Evolutionary conservation across 2,329 filamentous ascomycete species (phyloP).

Genomic region (Fusarium agapanthi): DNA sequence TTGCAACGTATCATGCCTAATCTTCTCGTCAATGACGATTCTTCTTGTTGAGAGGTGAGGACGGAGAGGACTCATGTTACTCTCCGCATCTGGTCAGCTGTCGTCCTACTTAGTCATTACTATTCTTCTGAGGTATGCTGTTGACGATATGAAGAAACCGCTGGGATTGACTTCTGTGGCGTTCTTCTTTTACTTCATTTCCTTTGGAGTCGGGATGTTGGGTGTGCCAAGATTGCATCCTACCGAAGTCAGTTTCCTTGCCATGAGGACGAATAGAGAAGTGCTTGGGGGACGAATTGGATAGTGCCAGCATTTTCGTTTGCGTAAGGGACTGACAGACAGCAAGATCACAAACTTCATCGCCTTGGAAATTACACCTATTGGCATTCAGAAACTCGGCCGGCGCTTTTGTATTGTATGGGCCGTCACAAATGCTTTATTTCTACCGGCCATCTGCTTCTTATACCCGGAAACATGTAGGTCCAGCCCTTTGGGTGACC

Average conservation of each 20-base stretch:
- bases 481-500: neutral
- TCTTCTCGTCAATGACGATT: constrained; percentile 18
- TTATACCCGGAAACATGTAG: constrained; percentile 57
- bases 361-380: constrained; percentile 49
- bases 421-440: constrained; percentile 57
- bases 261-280: constrained; percentile 44
- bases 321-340: neutral
- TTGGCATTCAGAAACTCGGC: constrained; percentile 53
- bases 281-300: constrained; percentile 33
- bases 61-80: constrained; percentile 23
- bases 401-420: constrained; percentile 64
- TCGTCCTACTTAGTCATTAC: constrained; percentile 27
- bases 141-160: neutral
- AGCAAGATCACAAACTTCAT: constrained; percentile 40
- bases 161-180: constrained; percentile 6
- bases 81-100: constrained; percentile 19
- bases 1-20: constrained; percentile 47
- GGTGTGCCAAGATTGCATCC: constrained; percentile 45
- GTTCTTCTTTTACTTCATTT: constrained; percentile 29
- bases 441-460: constrained; percentile 57
- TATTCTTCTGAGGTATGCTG: constrained; percentile 15
- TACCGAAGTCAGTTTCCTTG: constrained; percentile 47
- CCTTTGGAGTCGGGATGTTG: constrained; percentile 27
- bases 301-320: neutral
- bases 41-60: constrained; percentile 17